Evolutionary conservation across 768 basidiomycete species (phyloP).

Genomic region (Boletus sp.): DNA sequence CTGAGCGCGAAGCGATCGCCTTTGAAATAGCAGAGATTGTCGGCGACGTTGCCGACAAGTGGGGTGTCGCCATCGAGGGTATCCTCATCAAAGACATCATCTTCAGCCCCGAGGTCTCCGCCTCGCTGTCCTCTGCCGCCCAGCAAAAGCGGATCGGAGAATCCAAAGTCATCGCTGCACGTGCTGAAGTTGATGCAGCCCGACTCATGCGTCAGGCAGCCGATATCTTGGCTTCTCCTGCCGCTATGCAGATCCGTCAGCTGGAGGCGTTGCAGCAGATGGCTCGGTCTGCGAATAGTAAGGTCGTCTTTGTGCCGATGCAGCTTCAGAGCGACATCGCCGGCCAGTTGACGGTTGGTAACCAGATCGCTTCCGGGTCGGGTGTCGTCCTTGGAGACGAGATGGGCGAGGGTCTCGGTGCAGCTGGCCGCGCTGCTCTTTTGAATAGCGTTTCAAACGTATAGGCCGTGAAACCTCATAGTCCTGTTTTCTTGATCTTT

Average conservation of each 20-base stretch:
- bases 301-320: constrained; percentile 95
- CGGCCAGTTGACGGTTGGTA: constrained; percentile 40
- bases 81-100: constrained; percentile 96
- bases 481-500: neutral
- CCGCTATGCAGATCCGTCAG: constrained; percentile 98
- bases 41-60: constrained; percentile 87
- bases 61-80: constrained; percentile 96
- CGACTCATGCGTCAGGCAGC: constrained; percentile 96
- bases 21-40: constrained; percentile 97
- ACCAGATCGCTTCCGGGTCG: constrained; percentile 24
- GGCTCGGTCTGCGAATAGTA: constrained; percentile 85
- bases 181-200: constrained; percentile 94
- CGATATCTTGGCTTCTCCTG: constrained; percentile 90
- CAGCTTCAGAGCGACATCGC: constrained; percentile 76
- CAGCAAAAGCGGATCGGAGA: constrained; percentile 98
- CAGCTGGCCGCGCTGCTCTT: constrained; percentile 25
- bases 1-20: constrained; percentile 95
- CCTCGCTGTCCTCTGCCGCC: constrained; percentile 90
- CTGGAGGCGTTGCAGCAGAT: constrained; percentile 94
- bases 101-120: constrained; percentile 87
- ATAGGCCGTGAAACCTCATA: constrained; percentile 7
- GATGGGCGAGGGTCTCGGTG: constrained; percentile 22
- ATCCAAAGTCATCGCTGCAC: constrained; percentile 92
- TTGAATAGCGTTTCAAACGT: constrained; percentile 25
- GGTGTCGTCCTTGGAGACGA: constrained; percentile 23